These are phyloP conservation scores for Staphylotrichum longicolle DNA, from an alignment of 495 filamentous ascomycete genomes.

Conservation along the genomic window DNA sequence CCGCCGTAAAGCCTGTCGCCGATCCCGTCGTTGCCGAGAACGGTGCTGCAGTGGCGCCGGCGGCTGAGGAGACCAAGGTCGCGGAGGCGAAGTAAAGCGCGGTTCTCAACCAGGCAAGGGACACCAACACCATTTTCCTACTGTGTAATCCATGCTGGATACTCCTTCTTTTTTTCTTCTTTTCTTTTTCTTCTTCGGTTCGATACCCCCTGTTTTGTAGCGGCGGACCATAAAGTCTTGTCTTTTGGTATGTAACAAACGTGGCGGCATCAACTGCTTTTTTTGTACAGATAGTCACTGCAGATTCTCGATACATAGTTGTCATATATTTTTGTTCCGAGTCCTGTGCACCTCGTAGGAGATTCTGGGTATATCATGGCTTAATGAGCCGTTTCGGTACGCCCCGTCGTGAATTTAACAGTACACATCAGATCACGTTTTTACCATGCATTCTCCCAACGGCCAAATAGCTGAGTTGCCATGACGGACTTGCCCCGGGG, in stretches of 20 bases:
- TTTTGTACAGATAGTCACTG: neutral
- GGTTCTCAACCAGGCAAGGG: too few relatives aligned
- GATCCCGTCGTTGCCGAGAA: neutral
- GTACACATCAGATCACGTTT: too few relatives aligned
- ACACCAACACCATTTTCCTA: too few relatives aligned
- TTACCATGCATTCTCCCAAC: too few relatives aligned
- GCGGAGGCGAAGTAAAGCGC: constrained; percentile 6
- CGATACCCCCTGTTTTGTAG: constrained; percentile 10
- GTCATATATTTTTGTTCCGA: neutral
- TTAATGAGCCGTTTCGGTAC: too few relatives aligned
- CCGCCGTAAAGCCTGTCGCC: neutral
- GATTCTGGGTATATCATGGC: too few relatives aligned
- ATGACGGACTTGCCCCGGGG: too few relatives aligned
- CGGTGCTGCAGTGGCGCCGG: neutral
- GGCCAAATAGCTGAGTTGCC: too few relatives aligned
- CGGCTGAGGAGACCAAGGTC: neutral
- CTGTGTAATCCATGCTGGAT: neutral
- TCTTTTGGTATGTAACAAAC: neutral
- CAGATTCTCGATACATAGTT: neutral
- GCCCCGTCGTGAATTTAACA: too few relatives aligned
- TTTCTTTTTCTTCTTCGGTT: neutral
- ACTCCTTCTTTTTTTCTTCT: neutral
- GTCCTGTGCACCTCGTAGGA: too few relatives aligned
- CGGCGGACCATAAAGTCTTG: neutral
- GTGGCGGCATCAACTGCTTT: neutral